Conservation (phyloP, 2,329 filamentous ascomycete genomes). For the Dactylellina cionopaga region DNA sequence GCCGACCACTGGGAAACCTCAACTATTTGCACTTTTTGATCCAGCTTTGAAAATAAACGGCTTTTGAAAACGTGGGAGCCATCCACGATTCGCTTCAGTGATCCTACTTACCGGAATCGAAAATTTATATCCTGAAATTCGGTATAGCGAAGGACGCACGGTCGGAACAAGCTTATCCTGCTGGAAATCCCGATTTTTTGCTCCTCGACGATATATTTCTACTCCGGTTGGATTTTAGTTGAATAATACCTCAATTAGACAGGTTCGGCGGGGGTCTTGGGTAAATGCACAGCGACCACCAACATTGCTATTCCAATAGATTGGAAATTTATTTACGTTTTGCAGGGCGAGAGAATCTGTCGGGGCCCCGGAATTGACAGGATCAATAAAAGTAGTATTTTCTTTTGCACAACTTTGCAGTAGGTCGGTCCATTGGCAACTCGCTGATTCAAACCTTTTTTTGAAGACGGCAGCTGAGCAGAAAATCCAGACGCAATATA, state of each 20-base stretch:
- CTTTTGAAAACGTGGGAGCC: slow-evolving; percentile 36
- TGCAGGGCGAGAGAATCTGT: slow-evolving; percentile 6
- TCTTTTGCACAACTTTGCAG: no score
- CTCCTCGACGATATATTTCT: no score
- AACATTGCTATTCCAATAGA: neutral
- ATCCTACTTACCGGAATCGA: slow-evolving; percentile 33
- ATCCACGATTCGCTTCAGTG: slow-evolving; percentile 15
- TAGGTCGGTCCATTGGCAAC: no score
- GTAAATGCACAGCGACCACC: slow-evolving; percentile 21
- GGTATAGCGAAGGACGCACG: slow-evolving; percentile 20
- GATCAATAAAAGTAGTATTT: no score
- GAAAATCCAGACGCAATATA: no score
- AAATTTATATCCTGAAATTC: slow-evolving; percentile 13
- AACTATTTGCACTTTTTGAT: slow-evolving; percentile 16
- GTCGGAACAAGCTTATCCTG: neutral
- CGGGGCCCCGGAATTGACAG: no score
- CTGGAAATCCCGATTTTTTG: neutral
- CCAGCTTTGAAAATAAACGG: slow-evolving; percentile 17
- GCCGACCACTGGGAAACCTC: neutral
- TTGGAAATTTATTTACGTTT: slow-evolving; percentile 31
- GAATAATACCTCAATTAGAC: slow-evolving; percentile 36
- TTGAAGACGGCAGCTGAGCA: no score
- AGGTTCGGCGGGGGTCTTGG: slow-evolving; percentile 28
- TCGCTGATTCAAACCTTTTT: no score
- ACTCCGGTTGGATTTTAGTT: neutral